Base-by-base conservation (phyloP, 345 rosid genomes). In the Citrus trifoliata region DNA sequence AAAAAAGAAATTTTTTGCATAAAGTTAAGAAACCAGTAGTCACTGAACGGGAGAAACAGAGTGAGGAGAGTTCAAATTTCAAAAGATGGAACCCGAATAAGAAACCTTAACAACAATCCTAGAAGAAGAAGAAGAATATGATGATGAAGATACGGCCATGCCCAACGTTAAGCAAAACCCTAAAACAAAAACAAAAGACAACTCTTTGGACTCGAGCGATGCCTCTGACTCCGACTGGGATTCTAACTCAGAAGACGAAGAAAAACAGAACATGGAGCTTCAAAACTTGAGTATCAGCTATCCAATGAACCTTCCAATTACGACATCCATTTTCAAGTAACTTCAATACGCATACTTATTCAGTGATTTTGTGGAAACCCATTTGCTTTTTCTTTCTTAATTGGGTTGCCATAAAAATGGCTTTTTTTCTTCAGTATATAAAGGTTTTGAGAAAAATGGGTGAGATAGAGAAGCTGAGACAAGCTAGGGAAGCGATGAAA, bases 261-360 rank as follows among this genome's bases (percentile, higher is more conserved):
- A 89, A 7, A 82, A 85, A 67, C 90, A 77, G 77, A 86, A 75
- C 25, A 84, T 76, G 30, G 86, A 89, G 81, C 86, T 92, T 53
- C 81, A 83, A 90, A 66, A 82, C 84, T 85, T 13, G 95, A 90
- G 70, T 77, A 86, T 9, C 88, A 89, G 75, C 91, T 93, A 76
- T 85, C 89, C 71, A 27, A 64, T 46, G 87, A 92, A 66, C 95
- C 97, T 24, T 83, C 90, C 83, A 86, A 89, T 88, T 93, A 95
- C 81, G 93, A 95, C 64, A 76, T 85, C 24, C 91, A 91, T 80
- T 85, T 89, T 70, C 90, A 90, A 77, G 98, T 91, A 89, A 42
- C 51, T 42, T 42, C 51, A 42, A 42, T 42, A 2, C 51, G 10
- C 51, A 10, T 9, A 42, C 10, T 42, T 12, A 42, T 42, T 42